Evolutionary conservation across 2,329 filamentous ascomycete species (phyloP).

Genomic region (Nakataea oryzae): DNA sequence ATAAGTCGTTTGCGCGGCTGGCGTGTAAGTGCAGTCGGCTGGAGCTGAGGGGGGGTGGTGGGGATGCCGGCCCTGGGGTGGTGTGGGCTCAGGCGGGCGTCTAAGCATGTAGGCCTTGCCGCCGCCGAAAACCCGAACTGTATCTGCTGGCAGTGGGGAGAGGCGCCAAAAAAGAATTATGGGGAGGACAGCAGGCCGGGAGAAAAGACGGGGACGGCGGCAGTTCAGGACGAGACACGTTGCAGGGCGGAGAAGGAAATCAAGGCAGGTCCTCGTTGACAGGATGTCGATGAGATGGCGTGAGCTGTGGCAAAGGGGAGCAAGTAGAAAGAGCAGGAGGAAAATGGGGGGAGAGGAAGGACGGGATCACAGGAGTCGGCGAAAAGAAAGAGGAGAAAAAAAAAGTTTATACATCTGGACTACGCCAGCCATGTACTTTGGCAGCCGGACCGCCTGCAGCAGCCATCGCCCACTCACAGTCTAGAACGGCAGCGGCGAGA

Average conservation of each 20-base stretch:
- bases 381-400: neutral
- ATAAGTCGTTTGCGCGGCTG: conserved; percentile 2
- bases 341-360: neutral
- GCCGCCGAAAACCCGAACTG: neutral
- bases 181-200: neutral
- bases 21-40: neutral
- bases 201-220: neutral
- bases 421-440: neutral
- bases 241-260: neutral
- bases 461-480: neutral
- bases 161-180: neutral
- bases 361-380: neutral
- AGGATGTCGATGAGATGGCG: neutral
- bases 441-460: neutral
- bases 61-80: neutral
- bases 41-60: neutral
- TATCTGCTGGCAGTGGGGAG: neutral
- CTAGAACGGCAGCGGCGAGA: neutral
- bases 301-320: neutral
- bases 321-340: neutral
- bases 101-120: neutral
- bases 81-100: neutral
- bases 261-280: neutral
- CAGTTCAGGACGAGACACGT: neutral
- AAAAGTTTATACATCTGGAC: neutral